These are phyloP conservation scores for Solanum etuberosum DNA, from an alignment of 257 asterid species.

Conservation along the genomic window DNA sequence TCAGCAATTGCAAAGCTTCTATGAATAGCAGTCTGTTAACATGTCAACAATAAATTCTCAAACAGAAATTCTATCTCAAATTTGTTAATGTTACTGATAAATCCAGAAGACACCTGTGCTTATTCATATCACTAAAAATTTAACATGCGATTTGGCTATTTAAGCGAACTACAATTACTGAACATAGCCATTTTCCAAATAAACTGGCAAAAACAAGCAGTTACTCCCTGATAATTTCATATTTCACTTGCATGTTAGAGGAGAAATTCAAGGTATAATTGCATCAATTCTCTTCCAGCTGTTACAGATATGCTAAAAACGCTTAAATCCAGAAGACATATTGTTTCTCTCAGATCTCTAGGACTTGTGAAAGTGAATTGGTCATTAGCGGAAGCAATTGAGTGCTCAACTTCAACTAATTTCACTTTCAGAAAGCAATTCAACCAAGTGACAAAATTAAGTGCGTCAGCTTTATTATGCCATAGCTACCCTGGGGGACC, in stretches of 20 bases:
- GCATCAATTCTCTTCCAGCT: neutral
- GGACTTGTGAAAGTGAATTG: neutral
- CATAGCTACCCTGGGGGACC: neutral
- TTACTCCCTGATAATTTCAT: neutral
- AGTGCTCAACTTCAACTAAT: neutral
- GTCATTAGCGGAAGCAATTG: neutral
- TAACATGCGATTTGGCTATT: neutral
- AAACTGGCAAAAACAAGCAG: neutral
- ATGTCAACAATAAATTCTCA: neutral
- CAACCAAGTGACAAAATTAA: neutral
- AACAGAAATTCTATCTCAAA: neutral
- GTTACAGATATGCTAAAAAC: neutral
- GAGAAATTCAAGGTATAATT: neutral
- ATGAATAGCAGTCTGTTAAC: conserved; percentile 80
- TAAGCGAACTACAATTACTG: neutral
- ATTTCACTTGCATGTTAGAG: neutral
- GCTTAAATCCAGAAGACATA: neutral
- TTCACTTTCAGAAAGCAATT: neutral
- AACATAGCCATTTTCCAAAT: neutral
- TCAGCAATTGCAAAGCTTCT: conserved; percentile 87
- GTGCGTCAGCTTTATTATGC: neutral
- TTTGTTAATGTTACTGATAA: neutral
- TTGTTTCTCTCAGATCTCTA: neutral
- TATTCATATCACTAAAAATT: neutral
- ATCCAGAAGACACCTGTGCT: neutral